Base-by-base conservation (phyloP, 1,284 basidiomycete species). In the Porodaedalea pini region DNA sequence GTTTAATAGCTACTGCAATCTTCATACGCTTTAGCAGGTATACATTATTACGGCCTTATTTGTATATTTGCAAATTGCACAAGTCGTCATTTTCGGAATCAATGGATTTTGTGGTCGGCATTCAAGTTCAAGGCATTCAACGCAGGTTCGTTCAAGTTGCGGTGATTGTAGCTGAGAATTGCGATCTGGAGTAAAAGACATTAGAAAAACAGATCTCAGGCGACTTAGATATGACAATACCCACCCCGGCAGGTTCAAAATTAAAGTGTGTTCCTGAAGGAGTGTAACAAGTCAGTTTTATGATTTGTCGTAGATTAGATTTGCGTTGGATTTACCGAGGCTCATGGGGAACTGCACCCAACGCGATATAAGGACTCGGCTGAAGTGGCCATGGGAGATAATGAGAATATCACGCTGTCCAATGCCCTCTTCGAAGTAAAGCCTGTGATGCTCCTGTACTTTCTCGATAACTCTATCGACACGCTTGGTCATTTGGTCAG, bases 311-410 rank as follows among this genome's bases (percentile, higher is more conserved):
- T 50, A 10, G 44, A 23, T 19, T 31, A 31, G 19, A 31, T 13
- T 47, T 21, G 10, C 7, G 43, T 44, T 21, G 10, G 17, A 57
- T 72, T 55, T 69, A 85, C 90, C 90, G 51, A 87, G 74, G 41
- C 71, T 70, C 29, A 92, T 74, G 3, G 82, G 81, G 66, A 89
- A 83, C 25, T 79, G 70, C 63, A 89, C 82, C 90, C 91, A 93
- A 34, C 91, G 85, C 17, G 90, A 73, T 60, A 96, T 88, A 63
- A 96, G 79, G 57, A 86, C 83, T 56, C 94, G 84, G 57, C 84
- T 90, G 71, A 95, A 94, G 70, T 95, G 92, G 0, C 88, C 90
- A 70, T 90, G 89, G 6, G 87, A 86, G 43, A 90, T 80, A 61
- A 92, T 82, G 54, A 88, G 74, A 41, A 93, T 87, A 63, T 92